Conservation (phyloP, 1,284 basidiomycete genomes). For the Fomitiporia mediterranea region DNA sequence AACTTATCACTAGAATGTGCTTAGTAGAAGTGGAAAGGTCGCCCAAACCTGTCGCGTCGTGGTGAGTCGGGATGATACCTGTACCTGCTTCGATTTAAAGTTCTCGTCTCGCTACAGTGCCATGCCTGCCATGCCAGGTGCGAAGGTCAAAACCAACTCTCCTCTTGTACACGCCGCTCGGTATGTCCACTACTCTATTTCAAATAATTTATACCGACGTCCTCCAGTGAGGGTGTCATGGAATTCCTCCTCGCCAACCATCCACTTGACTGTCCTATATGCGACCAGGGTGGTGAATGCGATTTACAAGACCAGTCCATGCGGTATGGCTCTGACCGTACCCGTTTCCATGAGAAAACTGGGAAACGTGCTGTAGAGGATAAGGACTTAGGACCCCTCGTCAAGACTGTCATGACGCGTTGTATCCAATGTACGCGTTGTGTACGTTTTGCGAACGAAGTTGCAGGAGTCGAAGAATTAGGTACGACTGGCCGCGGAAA, state of each 20-base stretch:
- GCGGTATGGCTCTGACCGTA: constrained; percentile 97
- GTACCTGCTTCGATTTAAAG: neutral
- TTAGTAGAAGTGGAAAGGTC: constrained; percentile 95
- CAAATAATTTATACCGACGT: constrained; percentile 13
- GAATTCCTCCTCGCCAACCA: constrained; percentile 98
- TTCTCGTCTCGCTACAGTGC: constrained; percentile 49
- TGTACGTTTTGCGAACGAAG: constrained; percentile 98
- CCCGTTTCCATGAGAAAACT: constrained; percentile 96
- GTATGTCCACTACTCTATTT: constrained; percentile 35
- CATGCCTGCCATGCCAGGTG: constrained; percentile 96
- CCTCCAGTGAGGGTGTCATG: constrained; percentile 89
- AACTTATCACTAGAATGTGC: constrained; percentile 68
- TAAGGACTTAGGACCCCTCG: constrained; percentile 96
- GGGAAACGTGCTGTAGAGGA: constrained; percentile 98
- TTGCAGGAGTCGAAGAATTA: constrained; percentile 96
- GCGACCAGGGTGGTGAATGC: constrained; percentile 98
- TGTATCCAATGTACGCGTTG: constrained; percentile 99
- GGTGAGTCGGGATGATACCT: constrained; percentile 49
- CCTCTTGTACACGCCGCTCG: constrained; percentile 94
- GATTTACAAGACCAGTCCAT: constrained; percentile 99
- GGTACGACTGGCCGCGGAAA: constrained; percentile 98
- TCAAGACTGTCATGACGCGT: constrained; percentile 99
- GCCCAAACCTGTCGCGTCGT: constrained; percentile 88
- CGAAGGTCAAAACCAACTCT: constrained; percentile 95
- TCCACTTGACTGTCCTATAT: constrained; percentile 97